Percentiles rank a stretch among this genome's conserved stretches.
Conservation (phyloP, 768 basidiomycete genomes). For the Trametes coccinea region DNA sequence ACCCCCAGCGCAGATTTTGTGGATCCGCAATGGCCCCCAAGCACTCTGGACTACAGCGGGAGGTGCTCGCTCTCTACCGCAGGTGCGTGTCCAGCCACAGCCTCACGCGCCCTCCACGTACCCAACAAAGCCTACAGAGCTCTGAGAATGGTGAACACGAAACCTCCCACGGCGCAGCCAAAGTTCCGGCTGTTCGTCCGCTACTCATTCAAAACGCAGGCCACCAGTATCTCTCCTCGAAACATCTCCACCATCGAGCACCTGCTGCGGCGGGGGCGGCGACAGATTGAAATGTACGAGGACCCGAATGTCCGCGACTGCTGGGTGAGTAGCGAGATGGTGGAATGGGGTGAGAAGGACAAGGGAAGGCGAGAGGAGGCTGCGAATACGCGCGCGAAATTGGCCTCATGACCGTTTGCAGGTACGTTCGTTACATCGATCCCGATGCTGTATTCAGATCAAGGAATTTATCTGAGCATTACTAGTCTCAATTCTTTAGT, state of each 20-base stretch:
- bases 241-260: conserved; percentile 74
- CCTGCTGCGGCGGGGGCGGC: conserved; percentile 64
- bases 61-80: conserved; percentile 55
- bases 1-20: no score
- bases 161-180: conserved; percentile 57
- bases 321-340: conserved; percentile 72
- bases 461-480: no score
- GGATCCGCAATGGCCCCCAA: conserved; percentile 28
- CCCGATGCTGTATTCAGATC: no score
- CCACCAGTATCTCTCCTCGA: conserved; percentile 58
- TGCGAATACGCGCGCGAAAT: neutral
- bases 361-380: conserved; percentile 16
- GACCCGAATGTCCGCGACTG: conserved; percentile 68
- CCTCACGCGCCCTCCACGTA: neutral
- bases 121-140: conserved; percentile 48
- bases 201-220: conserved; percentile 68
- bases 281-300: conserved; percentile 73
- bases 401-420: no score
- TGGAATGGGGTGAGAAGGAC: conserved; percentile 53
- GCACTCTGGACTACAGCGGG: conserved; percentile 52
- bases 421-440: no score
- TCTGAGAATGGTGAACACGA: conserved; percentile 70
- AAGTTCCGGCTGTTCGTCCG: conserved; percentile 71
- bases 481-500: no score
- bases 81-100: conserved; percentile 39